A percentile compares a stretch with the other conserved stretches of the same genome.
Evolutionary conservation across 306 rosid species (phyloP).

Genomic region (Medicago arabica): DNA sequence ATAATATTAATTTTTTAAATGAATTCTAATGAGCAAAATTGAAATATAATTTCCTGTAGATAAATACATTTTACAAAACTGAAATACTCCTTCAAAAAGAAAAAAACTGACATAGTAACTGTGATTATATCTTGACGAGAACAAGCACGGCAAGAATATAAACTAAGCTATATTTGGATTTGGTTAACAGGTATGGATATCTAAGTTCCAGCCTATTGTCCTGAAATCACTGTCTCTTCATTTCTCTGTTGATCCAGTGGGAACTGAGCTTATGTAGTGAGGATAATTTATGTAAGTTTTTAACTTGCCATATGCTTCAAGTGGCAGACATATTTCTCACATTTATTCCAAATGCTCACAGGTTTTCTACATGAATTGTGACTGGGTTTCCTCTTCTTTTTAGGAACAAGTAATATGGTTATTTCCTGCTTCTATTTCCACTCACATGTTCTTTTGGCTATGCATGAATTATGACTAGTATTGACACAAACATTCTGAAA

Average conservation of each 20-base stretch:
- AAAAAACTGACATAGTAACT: constrained; percentile 3
- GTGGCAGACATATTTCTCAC: constrained; percentile 4
- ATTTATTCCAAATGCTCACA: constrained; percentile 43
- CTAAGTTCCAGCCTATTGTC: constrained; percentile 72
- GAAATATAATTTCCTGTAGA: constrained; percentile 25
- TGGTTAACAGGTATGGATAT: constrained; percentile 70
- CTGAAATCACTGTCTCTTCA: constrained; percentile 68
- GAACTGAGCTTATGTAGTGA: constrained; percentile 87
- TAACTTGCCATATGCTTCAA: constrained; percentile 22
- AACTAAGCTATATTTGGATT: constrained; percentile 46
- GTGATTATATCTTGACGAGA: constrained; percentile 28
- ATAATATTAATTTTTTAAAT: neutral
- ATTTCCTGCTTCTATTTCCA: constrained; percentile 30
- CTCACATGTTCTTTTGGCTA: constrained; percentile 39
- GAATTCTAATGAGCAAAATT: constrained; percentile 33
- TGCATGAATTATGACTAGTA: constrained; percentile 21
- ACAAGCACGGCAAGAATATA: constrained; percentile 33
- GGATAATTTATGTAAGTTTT: constrained; percentile 48
- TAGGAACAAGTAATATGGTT: constrained; percentile 41
- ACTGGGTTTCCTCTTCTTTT: constrained; percentile 39
- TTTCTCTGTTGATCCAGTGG: constrained; percentile 83
- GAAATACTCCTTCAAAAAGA: neutral
- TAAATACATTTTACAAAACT: neutral
- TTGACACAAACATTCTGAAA: constrained; percentile 39
- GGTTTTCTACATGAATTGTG: constrained; percentile 45